phyloP scores from a whole-genome alignment of 2,329 filamentous ascomycete species.

The Aspergillus brasiliensis region DNA sequence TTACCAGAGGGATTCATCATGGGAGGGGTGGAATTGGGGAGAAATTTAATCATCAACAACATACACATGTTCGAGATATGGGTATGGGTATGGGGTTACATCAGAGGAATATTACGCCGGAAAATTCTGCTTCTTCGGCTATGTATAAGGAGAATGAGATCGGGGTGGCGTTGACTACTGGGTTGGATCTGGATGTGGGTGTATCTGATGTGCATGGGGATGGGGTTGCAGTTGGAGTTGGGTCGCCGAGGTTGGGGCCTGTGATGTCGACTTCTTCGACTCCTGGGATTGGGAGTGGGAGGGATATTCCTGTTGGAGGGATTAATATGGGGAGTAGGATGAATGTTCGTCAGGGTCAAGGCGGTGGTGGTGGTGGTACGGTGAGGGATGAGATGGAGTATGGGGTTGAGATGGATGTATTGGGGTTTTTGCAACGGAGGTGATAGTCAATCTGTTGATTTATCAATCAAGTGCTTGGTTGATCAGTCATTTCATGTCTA shows the following conservation, averaged over 20 bases:
- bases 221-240: too few species aligned
- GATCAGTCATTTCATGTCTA: neutral
- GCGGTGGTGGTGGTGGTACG: neutral
- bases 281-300: too few species aligned
- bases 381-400: neutral
- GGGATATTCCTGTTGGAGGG: too few species aligned
- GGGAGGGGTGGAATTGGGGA: conserved; percentile 26
- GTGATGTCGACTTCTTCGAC: neutral
- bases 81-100: too few species aligned
- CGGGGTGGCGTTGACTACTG: conserved; percentile 11
- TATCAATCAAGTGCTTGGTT: too few species aligned
- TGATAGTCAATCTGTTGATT: neutral
- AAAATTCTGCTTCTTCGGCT: too few species aligned
- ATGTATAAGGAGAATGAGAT: conserved; percentile 6
- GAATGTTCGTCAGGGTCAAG: neutral
- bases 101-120: too few species aligned
- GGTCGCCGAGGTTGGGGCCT: neutral
- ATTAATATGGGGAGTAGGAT: neutral
- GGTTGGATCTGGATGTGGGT: neutral
- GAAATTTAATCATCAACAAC: conserved; percentile 23
- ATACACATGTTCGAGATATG: too few species aligned
- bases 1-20: conserved; percentile 23
- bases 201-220: too few species aligned
- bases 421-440: neutral
- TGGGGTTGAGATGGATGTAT: conserved; percentile 10